Percentiles rank a stretch among this genome's conserved stretches.
phyloP scores from a whole-genome alignment of 2,329 filamentous ascomycete genomes.

The Fusarium irregulare region DNA sequence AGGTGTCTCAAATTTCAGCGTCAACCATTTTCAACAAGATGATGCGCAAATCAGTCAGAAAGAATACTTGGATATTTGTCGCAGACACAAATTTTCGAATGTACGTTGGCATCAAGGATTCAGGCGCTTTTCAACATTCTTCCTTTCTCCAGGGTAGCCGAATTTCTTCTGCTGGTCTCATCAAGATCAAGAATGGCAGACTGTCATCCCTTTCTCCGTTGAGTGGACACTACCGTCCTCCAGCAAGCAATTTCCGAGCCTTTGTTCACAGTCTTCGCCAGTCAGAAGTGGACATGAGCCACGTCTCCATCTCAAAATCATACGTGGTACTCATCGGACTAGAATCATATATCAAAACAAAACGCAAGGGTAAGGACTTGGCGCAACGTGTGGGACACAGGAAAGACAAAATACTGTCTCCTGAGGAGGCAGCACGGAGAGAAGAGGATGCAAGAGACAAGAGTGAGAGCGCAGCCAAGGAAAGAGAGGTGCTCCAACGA shows the following conservation, averaged over 20 bases:
- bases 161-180: constrained; percentile 84
- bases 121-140: constrained; percentile 89
- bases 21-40: constrained; percentile 82
- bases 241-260: constrained; percentile 82
- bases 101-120: constrained; percentile 91
- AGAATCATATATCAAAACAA: constrained; percentile 80
- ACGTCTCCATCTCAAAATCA: constrained; percentile 81
- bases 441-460: constrained; percentile 71
- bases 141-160: constrained; percentile 87
- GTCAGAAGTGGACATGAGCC: constrained; percentile 81
- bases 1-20: constrained; percentile 72
- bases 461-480: constrained; percentile 67
- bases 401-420: constrained; percentile 70
- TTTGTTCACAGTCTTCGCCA: constrained; percentile 81
- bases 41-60: constrained; percentile 80
- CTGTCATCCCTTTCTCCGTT: constrained; percentile 77
- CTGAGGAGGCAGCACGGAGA: constrained; percentile 66
- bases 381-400: constrained; percentile 62
- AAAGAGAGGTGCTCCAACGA: constrained; percentile 59
- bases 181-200: constrained; percentile 85
- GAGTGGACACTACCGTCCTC: constrained; percentile 87
- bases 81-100: constrained; percentile 86
- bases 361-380: constrained; percentile 70
- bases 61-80: constrained; percentile 95
- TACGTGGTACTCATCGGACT: constrained; percentile 86